Evolutionary conservation across 148 eudicot species (phyloP).

Genomic region (Chenopodium album): DNA sequence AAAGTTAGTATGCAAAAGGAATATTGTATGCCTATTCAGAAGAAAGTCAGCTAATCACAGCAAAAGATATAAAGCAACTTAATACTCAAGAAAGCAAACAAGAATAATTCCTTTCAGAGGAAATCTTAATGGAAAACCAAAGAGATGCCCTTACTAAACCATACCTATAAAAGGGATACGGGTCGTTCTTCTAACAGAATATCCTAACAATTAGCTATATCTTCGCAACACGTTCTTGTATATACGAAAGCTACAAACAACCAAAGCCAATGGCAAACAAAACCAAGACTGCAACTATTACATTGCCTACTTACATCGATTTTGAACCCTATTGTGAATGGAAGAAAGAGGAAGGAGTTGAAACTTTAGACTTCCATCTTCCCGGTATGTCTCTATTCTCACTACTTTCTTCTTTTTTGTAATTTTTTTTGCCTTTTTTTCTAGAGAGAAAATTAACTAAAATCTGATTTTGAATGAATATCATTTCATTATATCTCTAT

Average conservation of each 20-base stretch:
- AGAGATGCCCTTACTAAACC: conserved; percentile 8
- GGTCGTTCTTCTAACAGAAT: not conserved
- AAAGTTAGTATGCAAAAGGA: conserved; percentile 1
- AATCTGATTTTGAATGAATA: too few relatives aligned
- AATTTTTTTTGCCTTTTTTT: not conserved
- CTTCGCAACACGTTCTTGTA: not conserved
- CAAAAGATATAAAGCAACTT: conserved; percentile 25
- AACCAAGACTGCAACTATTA: conserved; percentile 19
- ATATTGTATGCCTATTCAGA: not conserved
- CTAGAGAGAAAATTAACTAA: too few relatives aligned
- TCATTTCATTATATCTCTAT: not conserved
- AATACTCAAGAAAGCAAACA: conserved; percentile 30
- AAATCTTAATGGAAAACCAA: conserved; percentile 8
- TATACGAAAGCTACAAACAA: not conserved
- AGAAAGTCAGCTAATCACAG: conserved; percentile 9
- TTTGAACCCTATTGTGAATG: conserved; percentile 40
- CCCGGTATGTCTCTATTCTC: conserved; percentile 26
- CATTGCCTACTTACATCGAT: conserved; percentile 23
- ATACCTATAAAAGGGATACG: conserved; percentile 18
- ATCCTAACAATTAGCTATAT: conserved; percentile 4
- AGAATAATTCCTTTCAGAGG: conserved; percentile 24
- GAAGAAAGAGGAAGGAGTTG: conserved; percentile 21
- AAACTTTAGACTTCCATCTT: conserved; percentile 31
- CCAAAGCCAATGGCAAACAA: conserved; percentile 16
- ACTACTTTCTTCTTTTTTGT: not conserved